These are phyloP conservation scores for Aaosphaeria pasadenensis DNA, from an alignment of 2,329 filamentous ascomycete species.

Conservation along the genomic window DNA sequence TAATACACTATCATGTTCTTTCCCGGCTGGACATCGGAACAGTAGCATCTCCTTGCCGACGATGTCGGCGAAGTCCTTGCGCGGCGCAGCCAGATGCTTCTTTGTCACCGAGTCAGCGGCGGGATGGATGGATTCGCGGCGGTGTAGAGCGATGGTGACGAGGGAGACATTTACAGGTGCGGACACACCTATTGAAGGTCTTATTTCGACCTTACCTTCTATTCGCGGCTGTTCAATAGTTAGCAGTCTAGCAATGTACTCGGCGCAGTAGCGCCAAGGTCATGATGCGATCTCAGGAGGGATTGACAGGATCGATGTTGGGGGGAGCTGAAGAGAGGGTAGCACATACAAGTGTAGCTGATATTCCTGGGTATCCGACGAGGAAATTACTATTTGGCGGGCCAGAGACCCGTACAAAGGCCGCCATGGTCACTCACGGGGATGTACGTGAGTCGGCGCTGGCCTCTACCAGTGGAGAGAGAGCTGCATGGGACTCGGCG, in stretches of 20 bases:
- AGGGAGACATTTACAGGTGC: constrained; percentile 88
- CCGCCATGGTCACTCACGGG: constrained; percentile 49
- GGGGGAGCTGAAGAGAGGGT: neutral
- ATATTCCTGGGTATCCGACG: constrained; percentile 96
- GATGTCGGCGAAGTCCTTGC: constrained; percentile 86
- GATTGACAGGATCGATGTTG: neutral
- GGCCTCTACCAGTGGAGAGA: constrained; percentile 26
- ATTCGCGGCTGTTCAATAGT: constrained; percentile 70
- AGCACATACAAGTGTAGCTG: constrained; percentile 82
- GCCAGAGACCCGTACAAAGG: constrained; percentile 93
- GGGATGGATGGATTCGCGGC: constrained; percentile 93
- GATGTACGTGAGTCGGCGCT: constrained; percentile 27
- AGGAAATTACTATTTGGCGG: constrained; percentile 96
- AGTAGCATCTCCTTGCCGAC: constrained; percentile 95
- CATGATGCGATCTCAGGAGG: neutral
- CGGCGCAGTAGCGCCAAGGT: neutral
- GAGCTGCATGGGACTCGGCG: constrained; percentile 33
- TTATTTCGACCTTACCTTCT: constrained; percentile 96
- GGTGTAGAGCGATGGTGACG: constrained; percentile 89
- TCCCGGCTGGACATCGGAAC: constrained; percentile 80
- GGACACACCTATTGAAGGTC: constrained; percentile 78
- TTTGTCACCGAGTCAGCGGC: constrained; percentile 92
- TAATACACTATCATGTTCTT: constrained; percentile 83
- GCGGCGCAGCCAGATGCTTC: constrained; percentile 83
- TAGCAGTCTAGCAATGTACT: too few relatives aligned